Evolutionary conservation across 495 filamentous ascomycete genomes (phyloP).

Genomic region (Pseudoneurospora amorphoporcata): DNA sequence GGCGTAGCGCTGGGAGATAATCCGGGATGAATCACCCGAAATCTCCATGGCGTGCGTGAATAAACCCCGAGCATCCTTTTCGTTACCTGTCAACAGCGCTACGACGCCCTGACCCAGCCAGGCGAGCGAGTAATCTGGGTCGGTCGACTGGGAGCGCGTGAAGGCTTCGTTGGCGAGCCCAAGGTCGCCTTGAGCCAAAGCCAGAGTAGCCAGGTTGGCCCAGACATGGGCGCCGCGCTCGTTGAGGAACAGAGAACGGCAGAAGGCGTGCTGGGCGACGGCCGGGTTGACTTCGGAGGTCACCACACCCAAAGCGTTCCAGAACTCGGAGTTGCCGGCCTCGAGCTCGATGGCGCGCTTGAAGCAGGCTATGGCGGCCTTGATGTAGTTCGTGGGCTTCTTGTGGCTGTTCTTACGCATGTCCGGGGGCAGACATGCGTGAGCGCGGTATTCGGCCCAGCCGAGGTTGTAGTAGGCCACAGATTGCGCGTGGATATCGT

Average conservation of each 20-base stretch:
- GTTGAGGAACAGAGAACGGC: constrained; percentile 88
- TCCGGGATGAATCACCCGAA: constrained; percentile 56
- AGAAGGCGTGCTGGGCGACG: constrained; percentile 87
- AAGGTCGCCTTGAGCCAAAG: constrained; percentile 70
- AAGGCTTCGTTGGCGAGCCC: constrained; percentile 82
- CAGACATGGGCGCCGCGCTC: constrained; percentile 72
- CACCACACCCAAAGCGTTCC: constrained; percentile 89
- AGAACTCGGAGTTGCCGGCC: constrained; percentile 91
- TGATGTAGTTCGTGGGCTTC: constrained; percentile 54
- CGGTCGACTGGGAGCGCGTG: constrained; percentile 79
- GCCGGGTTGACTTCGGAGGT: constrained; percentile 75
- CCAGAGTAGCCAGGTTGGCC: constrained; percentile 84
- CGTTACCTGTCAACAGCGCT: constrained; percentile 61
- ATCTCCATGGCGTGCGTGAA: constrained; percentile 98
- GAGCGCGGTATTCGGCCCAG: constrained; percentile 80
- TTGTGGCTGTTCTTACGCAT: constrained; percentile 38
- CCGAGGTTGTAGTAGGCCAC: constrained; percentile 96
- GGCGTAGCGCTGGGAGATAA: constrained; percentile 67
- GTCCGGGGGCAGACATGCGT: constrained; percentile 45
- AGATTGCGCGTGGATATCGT: constrained; percentile 83
- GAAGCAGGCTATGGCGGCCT: constrained; percentile 82
- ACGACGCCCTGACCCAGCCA: constrained; percentile 92
- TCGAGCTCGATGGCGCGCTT: constrained; percentile 94
- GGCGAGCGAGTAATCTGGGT: constrained; percentile 83
- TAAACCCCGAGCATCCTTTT: constrained; percentile 63